These are phyloP conservation scores for Daldinia loculata DNA, from an alignment of 495 filamentous ascomycete species.

Conservation along the genomic window DNA sequence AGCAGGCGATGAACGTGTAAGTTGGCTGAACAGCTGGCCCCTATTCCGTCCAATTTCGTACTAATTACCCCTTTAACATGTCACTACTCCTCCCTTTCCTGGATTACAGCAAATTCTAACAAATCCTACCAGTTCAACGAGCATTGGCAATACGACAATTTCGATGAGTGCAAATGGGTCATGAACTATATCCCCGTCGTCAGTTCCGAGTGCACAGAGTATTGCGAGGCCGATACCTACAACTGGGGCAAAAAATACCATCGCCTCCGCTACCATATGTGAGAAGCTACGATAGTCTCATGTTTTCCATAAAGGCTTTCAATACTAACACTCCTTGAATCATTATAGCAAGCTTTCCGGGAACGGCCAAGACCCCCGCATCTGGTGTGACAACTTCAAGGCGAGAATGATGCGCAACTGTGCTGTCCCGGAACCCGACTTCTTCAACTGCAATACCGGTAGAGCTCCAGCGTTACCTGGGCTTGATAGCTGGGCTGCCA, in stretches of 20 bases:
- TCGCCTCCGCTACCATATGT: conserved; percentile 31
- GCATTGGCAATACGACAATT: conserved; percentile 16
- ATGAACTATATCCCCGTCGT: conserved; percentile 9
- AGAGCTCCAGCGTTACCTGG: conserved; percentile 9
- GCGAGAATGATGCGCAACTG: conserved; percentile 32
- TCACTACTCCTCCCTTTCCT: neutral
- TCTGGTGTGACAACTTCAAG: conserved; percentile 34
- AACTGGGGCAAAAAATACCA: conserved; percentile 17
- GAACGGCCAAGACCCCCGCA: conserved; percentile 16
- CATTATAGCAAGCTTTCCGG: conserved; percentile 21
- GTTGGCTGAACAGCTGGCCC: neutral
- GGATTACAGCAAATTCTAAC: neutral
- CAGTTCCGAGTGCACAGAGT: conserved; percentile 36
- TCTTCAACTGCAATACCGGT: conserved; percentile 32
- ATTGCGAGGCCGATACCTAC: conserved; percentile 27
- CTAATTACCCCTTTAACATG: neutral
- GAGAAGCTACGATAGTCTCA: neutral
- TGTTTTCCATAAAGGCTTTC: neutral
- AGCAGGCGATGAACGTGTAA: conserved; percentile 5
- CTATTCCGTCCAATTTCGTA: neutral
- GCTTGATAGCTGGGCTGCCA: conserved; percentile 24
- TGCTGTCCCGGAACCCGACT: conserved; percentile 23
- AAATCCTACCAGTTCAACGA: neutral
- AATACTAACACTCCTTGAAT: neutral
- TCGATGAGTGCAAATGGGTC: conserved; percentile 7